Evolutionary conservation across 345 rosid species (phyloP), one percentile per base, ranked within the genome.

Genomic region (Dimocarpus longan): DNA sequence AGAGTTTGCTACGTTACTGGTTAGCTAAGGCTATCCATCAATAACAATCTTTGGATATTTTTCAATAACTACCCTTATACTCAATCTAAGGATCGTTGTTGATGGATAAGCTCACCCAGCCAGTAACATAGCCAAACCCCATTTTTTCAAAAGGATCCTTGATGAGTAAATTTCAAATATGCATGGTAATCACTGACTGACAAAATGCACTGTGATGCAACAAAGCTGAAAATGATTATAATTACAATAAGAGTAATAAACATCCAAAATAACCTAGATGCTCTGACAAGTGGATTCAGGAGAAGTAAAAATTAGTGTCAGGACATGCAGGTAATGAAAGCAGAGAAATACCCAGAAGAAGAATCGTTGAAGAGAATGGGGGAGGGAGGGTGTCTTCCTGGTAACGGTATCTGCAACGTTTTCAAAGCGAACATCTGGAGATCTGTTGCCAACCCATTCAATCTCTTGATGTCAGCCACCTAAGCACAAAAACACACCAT

Each of bases 401-500:
- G 94, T 21, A 88, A 80, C 15, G 94, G 94, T 67, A 91, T 89
- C 44, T 77, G 84, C 77, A 91, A 70, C 10, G 82, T 82, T 83
- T 89, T 87, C 81, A 86, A 73, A 76, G 90, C 94, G 84, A 88
- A 91, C 94, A 91, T 91, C 73, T 91, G 94, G 83, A 89, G 92
- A 85, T 91, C 94, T n/a, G 91, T 88, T n/a, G 86, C 84, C 80
- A 91, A 82, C 11, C 94, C 89, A 82, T 91, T 91, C 79, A 87
- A 54, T 80, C 86, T 84, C 80, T 86, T 91, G 66, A 91, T 81
- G 76, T 91, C 94, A 8, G 90, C 81, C 65, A 87, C 93, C 93
- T 32, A 32, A 32, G 2, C 37, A 32, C 37, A 32, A 32, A 32
- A 32, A 32, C 37, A 32, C 37, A 32, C 37, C 37, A 3, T 32